Evolutionary conservation across 1,284 basidiomycete genomes (phyloP).

Genomic region (Sphaerobolus stellatus): DNA sequence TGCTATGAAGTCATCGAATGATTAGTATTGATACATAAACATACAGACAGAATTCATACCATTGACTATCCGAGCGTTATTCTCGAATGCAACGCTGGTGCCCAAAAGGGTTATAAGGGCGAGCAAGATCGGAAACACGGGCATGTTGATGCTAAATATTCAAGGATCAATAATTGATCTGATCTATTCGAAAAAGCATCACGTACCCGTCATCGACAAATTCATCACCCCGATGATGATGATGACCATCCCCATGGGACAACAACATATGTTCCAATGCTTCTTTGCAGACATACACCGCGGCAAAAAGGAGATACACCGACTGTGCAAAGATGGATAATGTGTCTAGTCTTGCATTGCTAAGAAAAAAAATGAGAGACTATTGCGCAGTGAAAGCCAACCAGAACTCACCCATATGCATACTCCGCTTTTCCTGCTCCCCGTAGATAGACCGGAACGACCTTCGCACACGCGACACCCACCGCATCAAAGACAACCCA

Average conservation of each 20-base stretch:
- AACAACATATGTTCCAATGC: slow-evolving; percentile 82
- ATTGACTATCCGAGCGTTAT: slow-evolving; percentile 67
- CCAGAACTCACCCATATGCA: slow-evolving; percentile 63
- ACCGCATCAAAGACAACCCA: slow-evolving; percentile 94
- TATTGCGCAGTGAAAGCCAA: neutral
- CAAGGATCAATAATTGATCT: neutral
- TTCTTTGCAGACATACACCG: slow-evolving; percentile 93
- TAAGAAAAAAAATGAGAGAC: slow-evolving; percentile 28
- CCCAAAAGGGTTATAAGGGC: slow-evolving; percentile 55
- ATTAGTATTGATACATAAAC: slow-evolving; percentile 2
- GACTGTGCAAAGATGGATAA: slow-evolving; percentile 84
- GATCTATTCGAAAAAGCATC: neutral
- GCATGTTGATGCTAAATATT: slow-evolving; percentile 62
- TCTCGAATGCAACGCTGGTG: slow-evolving; percentile 58
- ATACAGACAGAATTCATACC: slow-evolving; percentile 42
- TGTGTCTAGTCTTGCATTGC: slow-evolving; percentile 72
- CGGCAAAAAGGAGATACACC: slow-evolving; percentile 87
- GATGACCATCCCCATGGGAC: slow-evolving; percentile 57
- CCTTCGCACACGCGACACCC: slow-evolving; percentile 62
- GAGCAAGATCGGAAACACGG: slow-evolving; percentile 57
- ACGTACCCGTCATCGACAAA: slow-evolving; percentile 3
- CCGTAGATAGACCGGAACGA: slow-evolving; percentile 46
- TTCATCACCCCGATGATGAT: slow-evolving; percentile 55
- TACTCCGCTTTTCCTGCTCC: slow-evolving; percentile 21
- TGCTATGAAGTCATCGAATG: neutral